Evolutionary conservation across 2,329 filamentous ascomycete genomes (phyloP).

Genomic region (Aspergillus sp.): DNA sequence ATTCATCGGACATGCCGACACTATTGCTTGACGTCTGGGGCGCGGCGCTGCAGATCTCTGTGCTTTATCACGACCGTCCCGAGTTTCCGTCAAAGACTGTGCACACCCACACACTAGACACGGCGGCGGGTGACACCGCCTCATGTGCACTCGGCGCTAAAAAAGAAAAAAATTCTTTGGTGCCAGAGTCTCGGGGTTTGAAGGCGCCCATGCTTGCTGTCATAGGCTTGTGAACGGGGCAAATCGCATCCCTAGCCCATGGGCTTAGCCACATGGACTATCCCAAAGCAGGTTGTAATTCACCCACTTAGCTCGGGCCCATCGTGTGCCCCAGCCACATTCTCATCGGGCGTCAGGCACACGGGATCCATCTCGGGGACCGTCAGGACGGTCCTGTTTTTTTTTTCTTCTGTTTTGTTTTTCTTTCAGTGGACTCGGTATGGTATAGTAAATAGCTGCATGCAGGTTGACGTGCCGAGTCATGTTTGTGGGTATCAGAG

Average conservation of each 20-base stretch:
- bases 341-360: not conserved
- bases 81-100: not conserved
- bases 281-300: not conserved
- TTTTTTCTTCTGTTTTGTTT: not conserved
- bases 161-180: not conserved
- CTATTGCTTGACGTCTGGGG: not conserved
- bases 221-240: not conserved
- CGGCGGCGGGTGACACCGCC: conserved; percentile 2
- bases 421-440: not conserved
- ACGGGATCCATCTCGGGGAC: not conserved
- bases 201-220: not conserved
- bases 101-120: not conserved
- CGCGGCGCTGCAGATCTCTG: not conserved
- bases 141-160: not conserved
- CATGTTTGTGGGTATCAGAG: not conserved
- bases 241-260: no score
- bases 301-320: not conserved
- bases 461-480: not conserved
- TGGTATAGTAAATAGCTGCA: not conserved
- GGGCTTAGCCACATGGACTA: not conserved
- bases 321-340: not conserved
- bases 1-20: not conserved
- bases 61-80: not conserved
- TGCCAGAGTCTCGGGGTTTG: not conserved
- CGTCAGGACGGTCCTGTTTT: not conserved